Base-by-base conservation (phyloP, 1,284 basidiomycete species). In the Ceratobasidium sp. region DNA sequence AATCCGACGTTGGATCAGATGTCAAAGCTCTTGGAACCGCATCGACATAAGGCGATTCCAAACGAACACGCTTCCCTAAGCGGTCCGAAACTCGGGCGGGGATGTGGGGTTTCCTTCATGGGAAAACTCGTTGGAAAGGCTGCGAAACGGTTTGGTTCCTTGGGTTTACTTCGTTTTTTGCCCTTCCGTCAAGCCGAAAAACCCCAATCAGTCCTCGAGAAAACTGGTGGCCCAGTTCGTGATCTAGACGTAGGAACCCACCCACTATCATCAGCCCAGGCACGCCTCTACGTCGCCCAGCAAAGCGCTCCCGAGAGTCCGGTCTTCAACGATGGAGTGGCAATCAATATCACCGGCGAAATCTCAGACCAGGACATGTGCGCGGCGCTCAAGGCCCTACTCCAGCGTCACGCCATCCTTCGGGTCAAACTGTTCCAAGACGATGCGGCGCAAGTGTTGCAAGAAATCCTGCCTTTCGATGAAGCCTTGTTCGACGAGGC, bases 351-450 rank as follows among this genome's bases (percentile, higher is more conserved):
- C 35, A 23, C 7, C 12, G 66, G 66, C 5, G 50, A 38, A 14
- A 52, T 68, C 23, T 35, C 48, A 7, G 33, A 35, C 41, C 46
- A 54, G 18, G 33, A 33, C 18, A 14, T 68, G 50, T 33, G n/a
- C 23, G 16, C 30, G 5, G 66, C 66, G 27, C 33, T 68, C n/a
- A 54, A 20, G 44, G 27, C 18, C 5, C 54, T 54, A 14, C 7
- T 68, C 41, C 16, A n/a, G 3, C 66, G 66, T 23, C 52, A 68
- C 20, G 30, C 48, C 1, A 41, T 68, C 5, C 66, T 68, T 30
- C 66, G 50, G 5, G 52, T 38, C n/a, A 54, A 38, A n/a, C 4
- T 68, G 16, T 33, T 38, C 30, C 66, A 52, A 30, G 12, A 23
- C 30, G 30, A 38, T 4, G 8, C 14, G 2, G 48, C 48, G 30